Base-by-base conservation (phyloP, 2,329 filamentous ascomycete genomes). In the Pseudogymnoascus sp. region DNA sequence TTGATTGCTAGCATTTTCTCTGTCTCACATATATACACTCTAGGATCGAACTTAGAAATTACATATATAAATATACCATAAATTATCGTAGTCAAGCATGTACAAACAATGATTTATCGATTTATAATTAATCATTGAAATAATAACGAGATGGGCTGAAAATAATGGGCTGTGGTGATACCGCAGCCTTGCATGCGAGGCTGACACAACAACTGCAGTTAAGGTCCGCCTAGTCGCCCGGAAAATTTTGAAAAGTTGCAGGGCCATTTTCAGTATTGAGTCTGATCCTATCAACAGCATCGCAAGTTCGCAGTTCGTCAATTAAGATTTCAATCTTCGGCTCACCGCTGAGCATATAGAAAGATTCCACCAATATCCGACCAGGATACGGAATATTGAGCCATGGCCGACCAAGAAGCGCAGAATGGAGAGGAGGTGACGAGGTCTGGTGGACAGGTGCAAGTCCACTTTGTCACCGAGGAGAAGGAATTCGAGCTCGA, bases 391-490 rank as follows among this genome's bases (percentile, higher is more conserved):
- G 58, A 59, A 37, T 59, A 37, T n/a, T 37, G 33, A 37, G 58
- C 33, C 33, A 59, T 59, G 58, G 33, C 58, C 33, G 58, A 59
- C 10, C 37, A 37, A 37, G 58, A 37, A 27, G 58, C 33, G 37
- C 58, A 39, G 35, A 59, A 59, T 40, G 37, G 33, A 18, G 58
- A 59, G 58, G 58, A 59, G 58, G 58, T 40, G 37, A 37, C 33
- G 33, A 59, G 37, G 58, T 37, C 37, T 6, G 58, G 58, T 40
- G 74, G 79, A 60, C 85, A 87, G 74, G 80, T 88, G 65, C 86
- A 85, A 74, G 85, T 89, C 64, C 78, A 85, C 74, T 88, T 89
- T 75, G 86, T 82, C 63, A 88, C 86, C 52, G 80, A 79, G 62
- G 82, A 86, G 65, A 73, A 79, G 61, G 84, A 86, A 65, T 76